Evolutionary conservation across 2,329 filamentous ascomycete species (phyloP), one percentile per base, ranked within the genome.

Genomic region (Paraconiothyrium brasiliense): DNA sequence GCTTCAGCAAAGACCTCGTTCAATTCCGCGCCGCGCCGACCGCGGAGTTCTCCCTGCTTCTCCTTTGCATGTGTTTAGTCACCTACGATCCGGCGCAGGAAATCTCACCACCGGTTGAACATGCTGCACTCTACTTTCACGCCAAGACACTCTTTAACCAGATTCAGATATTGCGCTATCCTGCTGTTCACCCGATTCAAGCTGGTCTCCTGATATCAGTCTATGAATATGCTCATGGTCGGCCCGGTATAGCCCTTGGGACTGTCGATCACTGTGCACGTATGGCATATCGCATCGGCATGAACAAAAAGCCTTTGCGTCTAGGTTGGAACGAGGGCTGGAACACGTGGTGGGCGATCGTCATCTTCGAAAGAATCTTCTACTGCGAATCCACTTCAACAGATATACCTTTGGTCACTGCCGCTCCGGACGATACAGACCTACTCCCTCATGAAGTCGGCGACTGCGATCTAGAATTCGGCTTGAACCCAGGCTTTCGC

Each of bases 291-390:
- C 24, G 32, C 24, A 41, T 52, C n/a, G 49, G 34, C 4, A 52
- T 52, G 34, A 22, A 61, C 43, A 37, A 57, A 20, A 61, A 61
- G 35, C 59, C 54, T n/a, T 14, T 13, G 34, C 14, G 37, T n/a
- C 39, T 44, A n/a, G 52, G 54, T 16, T 57, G 59, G 59, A 61
- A 37, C 24, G 52, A 61, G 27, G 24, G 16, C 4, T 61, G 59
- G 59, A 61, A 61, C 32, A 61, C 59, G 13, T 61, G 59, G 59
- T 61, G 59, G 59, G 54, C 52, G 3, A 46, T 57, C 4, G 16
- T 37, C 24, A 61, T 61, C 35, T 61, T 57, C 16, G 59, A 61
- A 52, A 44, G 59, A 20, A 47, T 57, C 22, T 61, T 57, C 59
- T 57, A 61, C 46, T 61, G 59, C 14, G 59, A 61, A 22, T 50